These are phyloP conservation scores for Geotrichum cucujoidarum DNA, from an alignment of 1,139 yeast species.

Conservation along the genomic window DNA sequence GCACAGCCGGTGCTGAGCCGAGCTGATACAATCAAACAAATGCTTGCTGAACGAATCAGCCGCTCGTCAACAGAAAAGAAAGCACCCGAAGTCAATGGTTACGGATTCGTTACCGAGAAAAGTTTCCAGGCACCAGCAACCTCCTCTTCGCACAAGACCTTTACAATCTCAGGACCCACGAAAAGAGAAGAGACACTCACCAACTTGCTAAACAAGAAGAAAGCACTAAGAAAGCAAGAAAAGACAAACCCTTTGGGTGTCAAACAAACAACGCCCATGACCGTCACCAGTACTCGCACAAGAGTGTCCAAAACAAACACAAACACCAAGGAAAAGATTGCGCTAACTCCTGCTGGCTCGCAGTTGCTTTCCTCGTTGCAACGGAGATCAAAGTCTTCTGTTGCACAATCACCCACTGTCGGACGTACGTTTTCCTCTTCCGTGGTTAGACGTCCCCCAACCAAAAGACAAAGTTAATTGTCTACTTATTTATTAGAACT, in stretches of 20 bases:
- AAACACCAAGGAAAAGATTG: background rate
- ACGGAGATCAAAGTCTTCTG: background rate
- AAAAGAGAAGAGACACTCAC: constrained; percentile 21
- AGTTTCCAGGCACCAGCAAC: constrained; percentile 16
- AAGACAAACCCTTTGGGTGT: constrained; percentile 2
- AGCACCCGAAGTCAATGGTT: constrained; percentile 22
- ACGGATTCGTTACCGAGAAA: constrained; percentile 23
- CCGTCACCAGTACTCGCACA: background rate
- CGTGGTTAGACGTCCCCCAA: background rate
- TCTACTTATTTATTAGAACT: background rate
- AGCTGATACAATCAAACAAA: background rate
- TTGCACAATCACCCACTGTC: background rate
- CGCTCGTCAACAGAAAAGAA: background rate
- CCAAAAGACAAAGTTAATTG: background rate
- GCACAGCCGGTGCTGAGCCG: background rate
- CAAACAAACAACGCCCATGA: background rate
- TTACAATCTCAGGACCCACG: constrained; percentile 21
- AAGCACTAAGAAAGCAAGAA: constrained; percentile 17
- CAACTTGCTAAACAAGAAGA: constrained; percentile 19
- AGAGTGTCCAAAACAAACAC: background rate
- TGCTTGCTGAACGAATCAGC: background rate
- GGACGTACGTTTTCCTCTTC: background rate
- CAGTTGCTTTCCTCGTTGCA: constrained; percentile 17
- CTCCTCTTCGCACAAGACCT: background rate
- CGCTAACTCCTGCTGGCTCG: constrained; percentile 25